phyloP scores from a whole-genome alignment of 169 alveolate species.

The Eimeria maxima region DNA sequence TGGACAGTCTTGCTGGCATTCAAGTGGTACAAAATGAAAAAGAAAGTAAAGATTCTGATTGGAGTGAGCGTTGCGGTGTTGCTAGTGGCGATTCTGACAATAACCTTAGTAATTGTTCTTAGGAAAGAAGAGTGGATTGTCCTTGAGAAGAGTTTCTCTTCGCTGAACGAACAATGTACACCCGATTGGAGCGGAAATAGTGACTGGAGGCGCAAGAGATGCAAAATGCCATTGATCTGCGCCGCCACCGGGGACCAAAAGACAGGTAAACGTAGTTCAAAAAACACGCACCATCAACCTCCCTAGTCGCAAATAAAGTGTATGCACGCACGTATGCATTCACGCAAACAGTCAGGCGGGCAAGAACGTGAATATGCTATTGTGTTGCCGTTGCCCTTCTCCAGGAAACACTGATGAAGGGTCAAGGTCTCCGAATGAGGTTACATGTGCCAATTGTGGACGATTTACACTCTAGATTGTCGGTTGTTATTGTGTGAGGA shows the following conservation, averaged over 20 bases:
- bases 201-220: slow-evolving; percentile 27
- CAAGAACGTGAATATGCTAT: neutral
- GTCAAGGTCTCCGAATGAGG: too few relatives aligned
- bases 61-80: slow-evolving; percentile 41
- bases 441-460: too few relatives aligned
- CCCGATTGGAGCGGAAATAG: slow-evolving; percentile 46
- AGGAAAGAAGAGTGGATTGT: slow-evolving; percentile 49
- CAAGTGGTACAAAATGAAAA: neutral
- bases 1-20: too few relatives aligned
- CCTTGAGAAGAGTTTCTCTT: slow-evolving; percentile 18
- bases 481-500: too few relatives aligned
- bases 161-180: neutral
- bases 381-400: neutral
- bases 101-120: slow-evolving; percentile 23
- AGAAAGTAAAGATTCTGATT: slow-evolving; percentile 10
- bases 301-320: neutral
- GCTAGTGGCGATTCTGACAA: neutral
- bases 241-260: neutral
- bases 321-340: neutral
- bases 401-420: neutral
- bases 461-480: too few relatives aligned
- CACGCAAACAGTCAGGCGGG: too few relatives aligned
- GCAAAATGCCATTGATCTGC: slow-evolving; percentile 40
- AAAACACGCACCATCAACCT: neutral
- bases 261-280: neutral